Percentiles rank a stretch among this genome's conserved stretches.
Evolutionary conservation across 1,284 basidiomycete genomes (phyloP).

Genomic region (Leucocoprinus gongylophorus): DNA sequence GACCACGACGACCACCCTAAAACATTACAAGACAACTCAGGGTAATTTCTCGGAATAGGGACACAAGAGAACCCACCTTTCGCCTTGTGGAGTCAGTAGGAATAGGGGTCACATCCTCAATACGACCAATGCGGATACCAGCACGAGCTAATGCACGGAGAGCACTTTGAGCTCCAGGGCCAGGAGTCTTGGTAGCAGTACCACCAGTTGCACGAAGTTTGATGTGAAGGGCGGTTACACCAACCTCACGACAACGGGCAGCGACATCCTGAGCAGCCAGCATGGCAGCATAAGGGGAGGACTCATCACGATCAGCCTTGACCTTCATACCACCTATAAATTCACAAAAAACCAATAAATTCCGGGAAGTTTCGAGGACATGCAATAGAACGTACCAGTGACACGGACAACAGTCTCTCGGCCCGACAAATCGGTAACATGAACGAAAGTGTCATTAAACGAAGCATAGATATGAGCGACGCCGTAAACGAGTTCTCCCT

Average conservation of each 20-base stretch:
- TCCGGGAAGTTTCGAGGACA: not conserved
- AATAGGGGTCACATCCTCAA: constrained; percentile 95
- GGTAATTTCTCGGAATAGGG: not conserved
- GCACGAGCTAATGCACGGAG: constrained; percentile 98
- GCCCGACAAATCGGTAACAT: constrained; percentile 97
- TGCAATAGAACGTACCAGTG: constrained; percentile 58
- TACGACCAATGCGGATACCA: constrained; percentile 97
- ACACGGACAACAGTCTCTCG: constrained; percentile 99
- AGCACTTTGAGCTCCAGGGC: constrained; percentile 96
- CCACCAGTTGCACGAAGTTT: constrained; percentile 99
- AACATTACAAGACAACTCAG: constrained; percentile 10
- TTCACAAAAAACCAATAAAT: not conserved
- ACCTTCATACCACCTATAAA: constrained; percentile 94
- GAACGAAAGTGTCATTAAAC: constrained; percentile 99
- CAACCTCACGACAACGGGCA: constrained; percentile 95
- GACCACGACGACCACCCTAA: constrained; percentile 99
- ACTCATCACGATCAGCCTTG: constrained; percentile 99
- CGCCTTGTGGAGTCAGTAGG: constrained; percentile 96
- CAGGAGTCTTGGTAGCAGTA: constrained; percentile 98
- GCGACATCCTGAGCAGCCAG: constrained; percentile 98
- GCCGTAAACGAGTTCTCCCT: constrained; percentile 93
- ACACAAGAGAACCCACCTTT: constrained; percentile 54
- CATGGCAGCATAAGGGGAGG: constrained; percentile 99
- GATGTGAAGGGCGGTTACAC: constrained; percentile 95
- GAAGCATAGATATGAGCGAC: constrained; percentile 96